phyloP scores from a whole-genome alignment of 2,329 filamentous ascomycete genomes.

The Nemania serpens region DNA sequence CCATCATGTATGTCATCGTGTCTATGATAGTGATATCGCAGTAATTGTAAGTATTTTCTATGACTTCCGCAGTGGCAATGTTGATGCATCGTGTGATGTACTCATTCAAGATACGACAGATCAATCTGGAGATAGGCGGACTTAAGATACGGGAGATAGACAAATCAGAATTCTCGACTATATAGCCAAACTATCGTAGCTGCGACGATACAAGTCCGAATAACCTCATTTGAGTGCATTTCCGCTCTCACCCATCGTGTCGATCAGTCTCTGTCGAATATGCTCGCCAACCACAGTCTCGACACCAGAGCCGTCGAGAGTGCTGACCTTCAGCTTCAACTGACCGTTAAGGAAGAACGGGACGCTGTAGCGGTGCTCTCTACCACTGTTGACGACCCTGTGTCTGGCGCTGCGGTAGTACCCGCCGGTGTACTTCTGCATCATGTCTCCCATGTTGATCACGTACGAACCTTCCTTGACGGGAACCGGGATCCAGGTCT shows the following conservation, averaged over 20 bases:
- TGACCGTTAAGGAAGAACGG: constrained; percentile 40
- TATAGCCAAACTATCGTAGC: not conserved
- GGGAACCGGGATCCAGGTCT: constrained; percentile 41
- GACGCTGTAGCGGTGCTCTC: constrained; percentile 36
- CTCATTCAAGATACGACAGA: no score
- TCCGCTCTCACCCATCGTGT: constrained; percentile 29
- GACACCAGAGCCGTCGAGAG: constrained; percentile 33
- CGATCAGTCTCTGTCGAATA: constrained; percentile 31
- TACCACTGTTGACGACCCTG: constrained; percentile 37
- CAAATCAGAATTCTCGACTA: not conserved
- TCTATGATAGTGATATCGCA: no score
- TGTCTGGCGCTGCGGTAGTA: constrained; percentile 41
- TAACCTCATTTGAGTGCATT: constrained; percentile 7
- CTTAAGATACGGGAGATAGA: no score
- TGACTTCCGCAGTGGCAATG: no score
- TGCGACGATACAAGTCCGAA: not conserved
- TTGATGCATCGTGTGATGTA: no score
- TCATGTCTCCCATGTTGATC: constrained; percentile 47
- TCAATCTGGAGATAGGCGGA: no score
- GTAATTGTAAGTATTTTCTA: no score
- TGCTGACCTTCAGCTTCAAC: constrained; percentile 28
- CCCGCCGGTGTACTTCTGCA: constrained; percentile 41
- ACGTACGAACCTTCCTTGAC: constrained; percentile 42
- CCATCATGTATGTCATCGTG: no score
- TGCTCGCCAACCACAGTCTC: constrained; percentile 34